Base-by-base conservation (phyloP, 2,329 filamentous ascomycete genomes). In the Ascochyta rabiei region DNA sequence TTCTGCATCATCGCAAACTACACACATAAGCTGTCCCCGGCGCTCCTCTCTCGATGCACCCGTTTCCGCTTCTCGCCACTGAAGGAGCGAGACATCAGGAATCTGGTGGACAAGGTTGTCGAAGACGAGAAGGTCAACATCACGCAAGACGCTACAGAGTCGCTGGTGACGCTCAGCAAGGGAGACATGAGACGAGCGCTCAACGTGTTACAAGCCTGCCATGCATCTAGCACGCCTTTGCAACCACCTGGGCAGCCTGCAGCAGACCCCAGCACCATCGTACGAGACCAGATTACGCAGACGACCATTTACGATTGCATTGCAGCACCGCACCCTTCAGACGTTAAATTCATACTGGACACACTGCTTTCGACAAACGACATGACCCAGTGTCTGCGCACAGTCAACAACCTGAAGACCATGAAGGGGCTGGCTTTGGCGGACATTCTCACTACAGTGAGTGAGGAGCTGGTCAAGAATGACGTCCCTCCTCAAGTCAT, bases 1-100 rank as follows among this genome's bases (percentile, higher is more conserved):
- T 99, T 99, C 79, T 98, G 93, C 79, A 91, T 99, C 72, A 98
- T 99, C 66, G 95, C 95, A 66, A 99, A 99, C 78, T 99, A 99
- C 77, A 95, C 95, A 26, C 95, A 99, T 80, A 99, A 99, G 77
- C 86, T 99, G 34, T 96, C 91, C 12, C 93, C 95, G 0, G 95
- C 95, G 0, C 81, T 99, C 38, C 81, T 99, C 48, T 98, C 93
- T 43, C 83, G 95, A 67, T 99, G 95, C 77, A 99, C 95, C 9
- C 83, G 95, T 33, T 99, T 99, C 76, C 84, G 95, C 28, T 99
- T 99, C 77, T 96, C 91, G 63, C 95, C 95, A 10, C 80, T 99
- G 50, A 96, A 96, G 74, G 90, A 96, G 68, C 80, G 76, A 6
- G 95, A 98, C 72, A 97, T 99, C 56, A 82, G 91, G 45, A 82